phyloP scores from a whole-genome alignment of 2,329 filamentous ascomycete species.

The Colletotrichum sp. region DNA sequence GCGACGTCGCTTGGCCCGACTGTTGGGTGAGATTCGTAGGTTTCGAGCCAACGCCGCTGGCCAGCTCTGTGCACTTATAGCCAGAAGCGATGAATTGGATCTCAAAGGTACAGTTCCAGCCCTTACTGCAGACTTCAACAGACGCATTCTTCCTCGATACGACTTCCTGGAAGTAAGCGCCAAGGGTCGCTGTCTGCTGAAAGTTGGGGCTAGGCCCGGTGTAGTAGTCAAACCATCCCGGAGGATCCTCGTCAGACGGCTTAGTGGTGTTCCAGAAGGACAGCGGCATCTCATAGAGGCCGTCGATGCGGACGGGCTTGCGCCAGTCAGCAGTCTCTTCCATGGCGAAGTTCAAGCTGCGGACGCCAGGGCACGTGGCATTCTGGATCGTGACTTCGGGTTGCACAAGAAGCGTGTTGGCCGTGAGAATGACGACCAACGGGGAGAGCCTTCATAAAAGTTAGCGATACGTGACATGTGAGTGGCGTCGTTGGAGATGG shows the following conservation, averaged over 20 bases:
- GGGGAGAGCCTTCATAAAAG: constrained; percentile 28
- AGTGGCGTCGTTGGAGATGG: neutral
- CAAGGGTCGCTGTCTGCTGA: constrained; percentile 31
- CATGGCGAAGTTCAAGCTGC: constrained; percentile 35
- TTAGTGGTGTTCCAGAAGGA: constrained; percentile 37
- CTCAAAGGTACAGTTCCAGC: constrained; percentile 40
- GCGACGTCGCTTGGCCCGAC: constrained; percentile 27
- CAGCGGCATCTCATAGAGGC: constrained; percentile 31
- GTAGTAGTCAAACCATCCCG: constrained; percentile 37
- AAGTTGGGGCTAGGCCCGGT: constrained; percentile 29
- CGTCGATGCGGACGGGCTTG: constrained; percentile 31
- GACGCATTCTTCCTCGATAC: constrained; percentile 30
- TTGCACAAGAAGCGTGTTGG: constrained; percentile 39
- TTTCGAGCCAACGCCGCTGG: constrained; percentile 30
- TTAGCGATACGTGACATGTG: rapidly evolving
- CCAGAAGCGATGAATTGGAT: constrained; percentile 38
- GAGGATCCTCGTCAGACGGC: constrained; percentile 20
- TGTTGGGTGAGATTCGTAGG: constrained; percentile 24
- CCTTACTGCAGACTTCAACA: constrained; percentile 32
- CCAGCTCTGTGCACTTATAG: constrained; percentile 37
- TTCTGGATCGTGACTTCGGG: constrained; percentile 27
- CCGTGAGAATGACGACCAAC: constrained; percentile 42
- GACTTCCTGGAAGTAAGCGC: constrained; percentile 27
- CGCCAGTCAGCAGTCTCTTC: constrained; percentile 40
- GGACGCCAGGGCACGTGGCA: constrained; percentile 32